Evolutionary conservation across 108 stramenopile genomes (phyloP).

Genomic region (Cyclotella choctawhatcheeana): DNA sequence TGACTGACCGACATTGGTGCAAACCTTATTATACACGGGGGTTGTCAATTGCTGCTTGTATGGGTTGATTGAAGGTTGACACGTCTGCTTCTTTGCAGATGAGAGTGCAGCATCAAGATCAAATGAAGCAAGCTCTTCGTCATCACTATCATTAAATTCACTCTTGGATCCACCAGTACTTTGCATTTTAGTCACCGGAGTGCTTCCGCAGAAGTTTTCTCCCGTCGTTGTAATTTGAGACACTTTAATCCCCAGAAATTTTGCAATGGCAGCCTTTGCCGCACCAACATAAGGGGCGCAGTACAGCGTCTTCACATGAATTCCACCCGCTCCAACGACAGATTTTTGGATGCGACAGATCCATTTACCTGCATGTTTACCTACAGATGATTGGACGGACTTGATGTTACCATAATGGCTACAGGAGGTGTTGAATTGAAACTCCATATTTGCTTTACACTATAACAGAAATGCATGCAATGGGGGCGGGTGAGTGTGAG

Average conservation of each 20-base stretch:
- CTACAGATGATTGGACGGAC: conserved; percentile 6
- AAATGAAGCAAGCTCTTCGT: conserved; percentile 16
- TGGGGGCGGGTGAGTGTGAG: too few relatives aligned
- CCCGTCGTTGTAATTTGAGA: not conserved
- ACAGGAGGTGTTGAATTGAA: conserved; percentile 3
- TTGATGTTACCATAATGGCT: conserved; percentile 17
- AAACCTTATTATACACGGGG: not conserved
- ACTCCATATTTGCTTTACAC: not conserved
- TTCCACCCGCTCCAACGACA: not conserved
- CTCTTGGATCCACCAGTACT: not conserved
- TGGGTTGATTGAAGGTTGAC: not conserved
- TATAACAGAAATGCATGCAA: not conserved
- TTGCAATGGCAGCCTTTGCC: conserved; percentile 20
- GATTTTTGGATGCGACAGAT: conserved; percentile 5
- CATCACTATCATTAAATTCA: conserved; percentile 22
- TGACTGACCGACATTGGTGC: not conserved
- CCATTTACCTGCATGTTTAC: conserved; percentile 20
- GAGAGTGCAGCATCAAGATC: conserved; percentile 14
- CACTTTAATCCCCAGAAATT: conserved; percentile 17
- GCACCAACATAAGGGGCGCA: conserved; percentile 17
- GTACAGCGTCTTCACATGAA: conserved; percentile 14
- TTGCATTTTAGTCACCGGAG: not conserved
- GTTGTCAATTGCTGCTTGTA: too few relatives aligned
- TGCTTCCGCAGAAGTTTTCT: not conserved
- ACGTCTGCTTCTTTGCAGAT: conserved; percentile 25